These are phyloP conservation scores for Apostasia shenzhenica DNA, from an alignment of 106 monocot genomes.

Conservation along the genomic window DNA sequence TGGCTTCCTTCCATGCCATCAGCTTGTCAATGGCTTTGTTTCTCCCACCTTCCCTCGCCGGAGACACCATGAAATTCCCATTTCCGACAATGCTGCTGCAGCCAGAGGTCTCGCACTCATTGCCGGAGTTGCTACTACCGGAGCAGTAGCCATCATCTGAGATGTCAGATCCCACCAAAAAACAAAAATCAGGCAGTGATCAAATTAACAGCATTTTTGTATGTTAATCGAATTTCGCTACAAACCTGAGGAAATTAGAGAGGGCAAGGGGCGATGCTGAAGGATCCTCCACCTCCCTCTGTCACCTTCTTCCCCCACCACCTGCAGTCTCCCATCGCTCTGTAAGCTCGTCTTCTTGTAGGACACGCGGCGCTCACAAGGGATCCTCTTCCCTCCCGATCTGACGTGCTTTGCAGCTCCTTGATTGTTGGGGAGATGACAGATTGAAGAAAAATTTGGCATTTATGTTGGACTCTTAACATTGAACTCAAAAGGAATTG, in stretches of 20 bases:
- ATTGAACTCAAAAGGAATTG: too few species aligned
- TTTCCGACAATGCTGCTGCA: neutral
- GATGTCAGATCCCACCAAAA: neutral
- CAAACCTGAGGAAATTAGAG: constrained; percentile 22
- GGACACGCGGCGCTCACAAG: too few species aligned
- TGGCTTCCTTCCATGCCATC: constrained; percentile 29
- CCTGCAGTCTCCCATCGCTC: constrained; percentile 7
- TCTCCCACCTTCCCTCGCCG: neutral
- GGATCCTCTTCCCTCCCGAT: too few species aligned
- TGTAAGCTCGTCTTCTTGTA: too few species aligned
- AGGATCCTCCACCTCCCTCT: neutral
- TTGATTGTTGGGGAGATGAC: too few species aligned
- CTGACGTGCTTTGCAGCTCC: too few species aligned
- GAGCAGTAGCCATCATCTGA: constrained; percentile 6
- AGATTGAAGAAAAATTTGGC: too few species aligned
- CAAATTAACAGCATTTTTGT: neutral
- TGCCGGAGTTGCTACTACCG: neutral
- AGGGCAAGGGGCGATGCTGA: constrained; percentile 6
- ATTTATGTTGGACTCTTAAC: too few species aligned
- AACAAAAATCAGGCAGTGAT: neutral
- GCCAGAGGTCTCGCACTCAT: neutral
- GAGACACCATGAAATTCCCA: too few species aligned
- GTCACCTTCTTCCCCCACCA: constrained; percentile 6
- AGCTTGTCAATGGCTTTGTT: constrained; percentile 17
- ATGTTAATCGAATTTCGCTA: too few species aligned